Percentiles rank a stretch among this genome's conserved stretches.
These are phyloP conservation scores for Corinectria fuckeliana DNA, from an alignment of 2,329 filamentous ascomycete genomes.

Conservation along the genomic window DNA sequence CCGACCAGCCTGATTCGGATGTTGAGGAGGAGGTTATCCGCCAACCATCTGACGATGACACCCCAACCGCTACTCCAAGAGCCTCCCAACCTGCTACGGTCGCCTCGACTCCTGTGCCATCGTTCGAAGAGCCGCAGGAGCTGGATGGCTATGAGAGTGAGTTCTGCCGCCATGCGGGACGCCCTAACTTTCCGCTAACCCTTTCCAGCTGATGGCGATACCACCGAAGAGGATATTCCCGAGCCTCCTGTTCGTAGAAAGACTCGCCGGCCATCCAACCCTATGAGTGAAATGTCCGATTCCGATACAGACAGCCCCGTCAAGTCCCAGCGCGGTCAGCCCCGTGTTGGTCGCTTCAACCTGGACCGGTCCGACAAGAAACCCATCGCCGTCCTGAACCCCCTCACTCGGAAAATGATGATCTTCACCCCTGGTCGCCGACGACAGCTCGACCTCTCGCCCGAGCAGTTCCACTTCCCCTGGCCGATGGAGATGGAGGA, in stretches of 20 bases:
- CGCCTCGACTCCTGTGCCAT: conserved; percentile 35
- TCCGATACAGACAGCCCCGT: conserved; percentile 57
- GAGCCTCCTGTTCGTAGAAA: conserved; percentile 57
- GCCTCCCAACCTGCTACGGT: conserved; percentile 38
- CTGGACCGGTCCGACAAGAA: conserved; percentile 61
- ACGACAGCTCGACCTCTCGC: conserved; percentile 58
- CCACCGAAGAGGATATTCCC: conserved; percentile 65
- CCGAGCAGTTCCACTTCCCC: conserved; percentile 60
- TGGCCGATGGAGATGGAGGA: conserved; percentile 50
- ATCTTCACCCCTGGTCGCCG: conserved; percentile 64
- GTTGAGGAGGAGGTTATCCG: conserved; percentile 51
- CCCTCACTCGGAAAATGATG: conserved; percentile 66
- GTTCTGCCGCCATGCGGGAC: conserved; percentile 42
- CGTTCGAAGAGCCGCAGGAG: conserved; percentile 48
- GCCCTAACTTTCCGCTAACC: conserved; percentile 45
- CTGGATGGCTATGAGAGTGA: conserved; percentile 67
- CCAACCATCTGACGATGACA: conserved; percentile 49
- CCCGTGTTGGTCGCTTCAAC: conserved; percentile 61
- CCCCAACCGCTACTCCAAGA: conserved; percentile 51
- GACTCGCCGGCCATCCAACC: conserved; percentile 49
- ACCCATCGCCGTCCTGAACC: conserved; percentile 65
- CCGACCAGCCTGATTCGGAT: conserved; percentile 49
- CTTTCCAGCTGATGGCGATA: conserved; percentile 63
- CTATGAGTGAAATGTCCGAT: conserved; percentile 53
- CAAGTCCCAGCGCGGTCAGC: conserved; percentile 57